Conservation (phyloP, 352 stramenopile species). For the Elongisporangium prolatum region DNA sequence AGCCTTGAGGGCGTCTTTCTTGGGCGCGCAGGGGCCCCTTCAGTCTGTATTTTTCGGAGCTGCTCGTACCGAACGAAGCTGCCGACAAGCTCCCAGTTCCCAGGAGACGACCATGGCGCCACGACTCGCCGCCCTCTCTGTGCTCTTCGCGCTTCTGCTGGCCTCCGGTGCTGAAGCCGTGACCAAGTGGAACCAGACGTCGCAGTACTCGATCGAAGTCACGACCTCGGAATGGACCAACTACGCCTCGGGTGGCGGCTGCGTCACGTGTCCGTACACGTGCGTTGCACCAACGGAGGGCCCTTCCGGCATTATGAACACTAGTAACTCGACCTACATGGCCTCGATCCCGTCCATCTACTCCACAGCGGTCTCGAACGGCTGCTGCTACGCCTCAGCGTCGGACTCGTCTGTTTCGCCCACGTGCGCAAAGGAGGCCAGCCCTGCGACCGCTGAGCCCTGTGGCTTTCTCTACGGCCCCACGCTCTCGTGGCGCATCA, state of each 20-base stretch:
- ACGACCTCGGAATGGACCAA: constrained; percentile 76
- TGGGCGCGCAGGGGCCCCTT: not conserved
- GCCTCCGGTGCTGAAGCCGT: constrained; percentile 7
- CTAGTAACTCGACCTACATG: constrained; percentile 70
- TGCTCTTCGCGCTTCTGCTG: constrained; percentile 14
- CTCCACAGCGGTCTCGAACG: constrained; percentile 55
- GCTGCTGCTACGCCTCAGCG: constrained; percentile 70
- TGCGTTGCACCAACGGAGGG: constrained; percentile 68
- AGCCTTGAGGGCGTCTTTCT: not conserved
- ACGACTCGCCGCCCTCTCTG: constrained; percentile 6
- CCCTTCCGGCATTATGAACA: constrained; percentile 77
- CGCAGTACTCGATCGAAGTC: constrained; percentile 68
- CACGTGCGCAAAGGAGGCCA: constrained; percentile 57
- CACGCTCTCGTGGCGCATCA: constrained; percentile 81
- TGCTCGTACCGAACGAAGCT: not conserved
- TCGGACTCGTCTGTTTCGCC: constrained; percentile 42
- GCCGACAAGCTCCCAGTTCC: not conserved
- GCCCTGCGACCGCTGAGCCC: constrained; percentile 47
- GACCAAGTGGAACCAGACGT: constrained; percentile 67
- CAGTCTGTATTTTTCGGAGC: not conserved
- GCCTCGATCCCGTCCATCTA: constrained; percentile 71
- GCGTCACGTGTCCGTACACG: constrained; percentile 85
- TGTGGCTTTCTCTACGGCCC: constrained; percentile 84
- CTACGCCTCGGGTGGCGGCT: constrained; percentile 74
- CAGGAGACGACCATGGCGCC: constrained; percentile 4